These are phyloP conservation scores for Trametes villosa DNA, from an alignment of 768 basidiomycete genomes.

Conservation along the genomic window DNA sequence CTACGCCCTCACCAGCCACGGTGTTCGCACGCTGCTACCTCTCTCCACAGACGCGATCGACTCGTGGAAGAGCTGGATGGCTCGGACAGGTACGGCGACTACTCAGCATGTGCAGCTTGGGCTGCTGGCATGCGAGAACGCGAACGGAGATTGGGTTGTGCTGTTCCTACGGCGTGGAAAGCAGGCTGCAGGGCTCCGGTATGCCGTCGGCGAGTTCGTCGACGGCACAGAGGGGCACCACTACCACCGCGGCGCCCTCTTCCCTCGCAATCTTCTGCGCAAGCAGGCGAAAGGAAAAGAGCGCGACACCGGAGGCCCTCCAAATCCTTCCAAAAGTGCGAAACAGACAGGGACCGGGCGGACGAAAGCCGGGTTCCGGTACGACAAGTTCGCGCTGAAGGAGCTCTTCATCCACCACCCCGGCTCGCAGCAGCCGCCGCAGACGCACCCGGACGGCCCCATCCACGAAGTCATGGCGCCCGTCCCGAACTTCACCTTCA, in stretches of 20 bases:
- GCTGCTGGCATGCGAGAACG: constrained; percentile 2
- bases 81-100: neutral
- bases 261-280: neutral
- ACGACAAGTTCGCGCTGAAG: neutral
- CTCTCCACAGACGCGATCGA: neutral
- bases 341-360: no score
- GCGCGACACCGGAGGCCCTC: no score
- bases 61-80: constrained; percentile 1
- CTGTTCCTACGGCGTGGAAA: neutral
- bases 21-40: neutral
- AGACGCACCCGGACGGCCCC: neutral
- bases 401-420: constrained; percentile 2
- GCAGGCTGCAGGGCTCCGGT: neutral
- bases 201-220: neutral
- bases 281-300: neutral
- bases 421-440: neutral
- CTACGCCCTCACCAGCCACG: constrained; percentile 1
- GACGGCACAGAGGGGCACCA: neutral
- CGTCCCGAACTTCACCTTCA: neutral
- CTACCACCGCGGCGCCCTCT: neutral
- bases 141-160: neutral
- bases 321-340: no score
- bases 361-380: neutral
- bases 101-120: neutral
- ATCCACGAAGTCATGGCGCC: neutral